Evolutionary conservation across 441 rosid genomes (phyloP).

Genomic region (Rhodomyrtus psidioides): DNA sequence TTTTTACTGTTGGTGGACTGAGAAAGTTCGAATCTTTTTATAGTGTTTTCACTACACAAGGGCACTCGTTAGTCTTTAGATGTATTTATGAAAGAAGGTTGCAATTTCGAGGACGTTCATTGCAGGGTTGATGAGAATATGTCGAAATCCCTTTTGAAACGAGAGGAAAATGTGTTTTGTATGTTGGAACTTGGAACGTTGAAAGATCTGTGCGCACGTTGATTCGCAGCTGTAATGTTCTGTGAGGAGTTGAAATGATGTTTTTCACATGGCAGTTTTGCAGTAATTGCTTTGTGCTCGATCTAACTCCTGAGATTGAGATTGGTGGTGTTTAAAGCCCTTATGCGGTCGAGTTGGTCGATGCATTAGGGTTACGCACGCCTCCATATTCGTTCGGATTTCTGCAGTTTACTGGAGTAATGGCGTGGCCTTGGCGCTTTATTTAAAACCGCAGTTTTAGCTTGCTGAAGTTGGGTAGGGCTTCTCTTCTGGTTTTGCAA

Average conservation of each 20-base stretch:
- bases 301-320: conserved; percentile 16
- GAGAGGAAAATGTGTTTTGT: neutral
- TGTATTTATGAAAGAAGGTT: neutral
- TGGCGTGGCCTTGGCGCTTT: neutral
- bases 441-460: neutral
- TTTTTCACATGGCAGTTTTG: conserved; percentile 4
- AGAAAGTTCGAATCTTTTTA: neutral
- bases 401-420: neutral
- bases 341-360: conserved; percentile 9
- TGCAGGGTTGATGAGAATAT: neutral
- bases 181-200: neutral
- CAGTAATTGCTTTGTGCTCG: conserved; percentile 1
- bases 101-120: neutral
- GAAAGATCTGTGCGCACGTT: neutral
- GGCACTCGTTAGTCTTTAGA: neutral
- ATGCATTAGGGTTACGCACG: conserved; percentile 31
- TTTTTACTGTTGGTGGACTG: neutral
- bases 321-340: conserved; percentile 45
- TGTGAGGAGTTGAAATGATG: neutral
- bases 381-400: conserved; percentile 12
- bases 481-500: neutral
- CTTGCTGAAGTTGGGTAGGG: neutral
- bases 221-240: neutral
- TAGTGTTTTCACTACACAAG: neutral
- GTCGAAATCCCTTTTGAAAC: neutral